Percentiles rank a stretch among this genome's conserved stretches.
These are phyloP conservation scores for Dichotomocladium elegans DNA, from an alignment of 371 early-diverging fungal genomes.

Conservation along the genomic window DNA sequence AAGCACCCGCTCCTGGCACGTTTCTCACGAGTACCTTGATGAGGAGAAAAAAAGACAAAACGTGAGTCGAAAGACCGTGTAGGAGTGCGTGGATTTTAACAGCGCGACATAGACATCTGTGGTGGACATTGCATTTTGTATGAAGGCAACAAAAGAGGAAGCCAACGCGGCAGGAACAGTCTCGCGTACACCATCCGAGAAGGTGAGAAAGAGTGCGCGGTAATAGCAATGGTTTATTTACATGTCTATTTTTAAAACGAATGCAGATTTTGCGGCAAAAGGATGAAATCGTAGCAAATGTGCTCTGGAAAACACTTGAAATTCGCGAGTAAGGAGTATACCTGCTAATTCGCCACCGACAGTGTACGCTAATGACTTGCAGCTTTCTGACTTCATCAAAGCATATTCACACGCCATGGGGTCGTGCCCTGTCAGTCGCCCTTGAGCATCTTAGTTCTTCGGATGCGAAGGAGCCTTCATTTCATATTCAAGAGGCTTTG, in stretches of 20 bases:
- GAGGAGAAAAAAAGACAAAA: conserved; percentile 31
- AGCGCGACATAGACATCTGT: conserved; percentile 21
- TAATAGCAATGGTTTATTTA: no score
- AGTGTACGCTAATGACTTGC: background rate
- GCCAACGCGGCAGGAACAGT: conserved; percentile 40
- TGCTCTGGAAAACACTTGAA: conserved; percentile 49
- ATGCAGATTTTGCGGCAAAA: conserved; percentile 33
- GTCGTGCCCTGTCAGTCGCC: conserved; percentile 35
- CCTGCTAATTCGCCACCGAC: background rate
- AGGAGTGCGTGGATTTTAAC: no score
- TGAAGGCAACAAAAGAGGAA: conserved; percentile 32
- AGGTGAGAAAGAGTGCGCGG: conserved; percentile 18
- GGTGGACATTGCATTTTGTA: conserved; percentile 43
- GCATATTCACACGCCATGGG: conserved; percentile 48
- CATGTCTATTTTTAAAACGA: no score
- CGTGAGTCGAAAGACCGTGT: no score
- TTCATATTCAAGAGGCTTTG: conserved; percentile 48
- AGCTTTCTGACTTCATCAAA: conserved; percentile 48
- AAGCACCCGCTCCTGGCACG: conserved; percentile 42
- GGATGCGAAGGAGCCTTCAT: conserved; percentile 8
- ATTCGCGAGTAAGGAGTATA: conserved; percentile 41
- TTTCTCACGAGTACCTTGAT: conserved; percentile 27
- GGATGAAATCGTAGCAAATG: conserved; percentile 51
- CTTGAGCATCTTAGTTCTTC: conserved; percentile 3
- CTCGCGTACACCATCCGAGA: conserved; percentile 17